Conservation (phyloP, 441 rosid species). For the Melastoma candidum region DNA sequence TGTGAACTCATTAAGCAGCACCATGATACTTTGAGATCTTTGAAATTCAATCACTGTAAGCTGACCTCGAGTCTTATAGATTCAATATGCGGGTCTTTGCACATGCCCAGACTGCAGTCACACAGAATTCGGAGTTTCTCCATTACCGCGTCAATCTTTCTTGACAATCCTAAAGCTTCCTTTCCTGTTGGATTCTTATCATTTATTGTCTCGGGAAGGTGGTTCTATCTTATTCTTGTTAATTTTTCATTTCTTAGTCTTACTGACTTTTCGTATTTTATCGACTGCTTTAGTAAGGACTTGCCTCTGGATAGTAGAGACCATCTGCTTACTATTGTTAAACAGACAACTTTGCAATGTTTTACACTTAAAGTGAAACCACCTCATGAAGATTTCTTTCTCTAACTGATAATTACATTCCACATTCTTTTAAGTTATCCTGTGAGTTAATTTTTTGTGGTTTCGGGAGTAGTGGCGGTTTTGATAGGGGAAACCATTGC, state of each 20-base stretch:
- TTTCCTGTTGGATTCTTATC: conserved; percentile 37
- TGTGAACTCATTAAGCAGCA: conserved; percentile 63
- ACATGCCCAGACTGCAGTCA: conserved; percentile 20
- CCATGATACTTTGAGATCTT: conserved; percentile 48
- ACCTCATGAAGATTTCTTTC: too few species aligned
- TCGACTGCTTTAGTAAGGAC: neutral
- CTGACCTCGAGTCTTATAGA: conserved; percentile 41
- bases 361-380: too few species aligned
- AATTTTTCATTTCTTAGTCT: neutral
- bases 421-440: too few species aligned
- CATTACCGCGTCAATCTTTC: conserved; percentile 41
- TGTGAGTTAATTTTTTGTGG: too few species aligned
- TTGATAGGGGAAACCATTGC: too few species aligned
- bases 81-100: conserved; percentile 44
- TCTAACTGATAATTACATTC: too few species aligned
- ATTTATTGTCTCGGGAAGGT: conserved; percentile 65
- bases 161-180: conserved; percentile 28
- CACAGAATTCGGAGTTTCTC: conserved; percentile 47
- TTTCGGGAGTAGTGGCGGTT: too few species aligned
- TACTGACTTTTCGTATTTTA: neutral
- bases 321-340: too few species aligned
- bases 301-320: neutral
- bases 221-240: neutral
- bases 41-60: conserved; percentile 69
- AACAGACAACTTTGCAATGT: too few species aligned